A percentile compares a stretch with the other conserved stretches of the same genome.
Conservation (phyloP, 1,284 basidiomycete species). For the Cutaneotrichosporon cutaneum region DNA sequence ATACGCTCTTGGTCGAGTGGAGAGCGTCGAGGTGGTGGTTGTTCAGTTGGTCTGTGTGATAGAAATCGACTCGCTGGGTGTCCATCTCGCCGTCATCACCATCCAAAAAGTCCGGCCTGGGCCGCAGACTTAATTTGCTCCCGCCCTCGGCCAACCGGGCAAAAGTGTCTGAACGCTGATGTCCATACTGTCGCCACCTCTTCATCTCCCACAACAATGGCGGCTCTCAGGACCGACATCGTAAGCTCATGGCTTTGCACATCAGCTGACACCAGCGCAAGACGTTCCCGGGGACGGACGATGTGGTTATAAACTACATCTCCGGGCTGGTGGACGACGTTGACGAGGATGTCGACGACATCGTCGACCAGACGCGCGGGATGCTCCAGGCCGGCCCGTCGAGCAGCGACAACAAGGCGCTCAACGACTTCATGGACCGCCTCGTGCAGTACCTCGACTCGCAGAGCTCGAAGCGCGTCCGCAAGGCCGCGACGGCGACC, state of each 20-base stretch:
- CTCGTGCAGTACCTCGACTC: slow-evolving; percentile 65
- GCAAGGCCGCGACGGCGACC: slow-evolving; percentile 55
- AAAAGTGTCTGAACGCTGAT: background rate
- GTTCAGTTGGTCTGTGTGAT: background rate
- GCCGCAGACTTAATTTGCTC: slow-evolving; percentile 10
- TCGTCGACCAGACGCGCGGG: slow-evolving; percentile 71
- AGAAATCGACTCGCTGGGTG: background rate
- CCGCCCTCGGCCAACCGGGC: slow-evolving; percentile 8
- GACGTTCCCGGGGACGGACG: slow-evolving; percentile 82
- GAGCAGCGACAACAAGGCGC: slow-evolving; percentile 40
- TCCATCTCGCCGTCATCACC: background rate
- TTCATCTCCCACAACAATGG: slow-evolving; percentile 21
- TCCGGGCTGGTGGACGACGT: slow-evolving; percentile 90
- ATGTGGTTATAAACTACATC: slow-evolving; percentile 89
- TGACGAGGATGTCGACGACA: slow-evolving; percentile 79
- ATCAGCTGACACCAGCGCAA: slow-evolving; percentile 54
- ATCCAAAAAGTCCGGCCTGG: slow-evolving; percentile 17
- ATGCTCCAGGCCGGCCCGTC: slow-evolving; percentile 60
- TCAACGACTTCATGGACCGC: slow-evolving; percentile 57
- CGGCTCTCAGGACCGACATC: slow-evolving; percentile 33
- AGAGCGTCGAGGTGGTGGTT: background rate
- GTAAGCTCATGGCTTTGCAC: slow-evolving; percentile 17
- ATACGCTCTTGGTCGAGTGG: slow-evolving; percentile 14
- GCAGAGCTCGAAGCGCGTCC: slow-evolving; percentile 63
- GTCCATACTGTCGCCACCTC: background rate